phyloP scores from a whole-genome alignment of 1,284 basidiomycete genomes.

The Ganoderma sp. region DNA sequence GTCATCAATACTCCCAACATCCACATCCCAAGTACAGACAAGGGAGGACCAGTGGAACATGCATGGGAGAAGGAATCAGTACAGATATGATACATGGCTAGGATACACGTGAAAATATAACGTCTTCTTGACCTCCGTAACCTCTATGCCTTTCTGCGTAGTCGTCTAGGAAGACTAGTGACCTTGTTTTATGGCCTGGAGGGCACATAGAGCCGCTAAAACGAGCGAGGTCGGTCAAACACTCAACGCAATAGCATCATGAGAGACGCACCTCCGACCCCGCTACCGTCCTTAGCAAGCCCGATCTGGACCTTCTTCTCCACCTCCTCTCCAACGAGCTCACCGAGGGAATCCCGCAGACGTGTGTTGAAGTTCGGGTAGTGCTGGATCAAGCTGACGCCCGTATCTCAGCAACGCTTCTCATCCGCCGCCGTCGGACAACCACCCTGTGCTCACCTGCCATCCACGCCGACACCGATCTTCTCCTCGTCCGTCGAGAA shows the following conservation, averaged over 20 bases:
- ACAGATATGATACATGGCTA: constrained; percentile 29
- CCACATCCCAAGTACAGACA: not conserved
- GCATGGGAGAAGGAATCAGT: not conserved
- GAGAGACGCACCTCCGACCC: constrained; percentile 82
- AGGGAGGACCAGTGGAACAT: not conserved
- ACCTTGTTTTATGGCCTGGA: constrained; percentile 65
- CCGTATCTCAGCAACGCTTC: constrained; percentile 11
- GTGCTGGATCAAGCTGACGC: constrained; percentile 81
- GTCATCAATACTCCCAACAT: not conserved
- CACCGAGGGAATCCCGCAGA: constrained; percentile 76
- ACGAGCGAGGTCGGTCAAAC: not conserved
- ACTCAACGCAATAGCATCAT: not conserved
- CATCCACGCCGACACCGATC: constrained; percentile 87
- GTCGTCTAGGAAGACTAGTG: constrained; percentile 24
- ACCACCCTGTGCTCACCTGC: constrained; percentile 59
- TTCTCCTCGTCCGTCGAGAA: constrained; percentile 51
- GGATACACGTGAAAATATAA: constrained; percentile 26
- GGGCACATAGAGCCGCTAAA: constrained; percentile 77
- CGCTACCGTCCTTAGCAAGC: constrained; percentile 96
- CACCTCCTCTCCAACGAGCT: constrained; percentile 79
- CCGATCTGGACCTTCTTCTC: constrained; percentile 86
- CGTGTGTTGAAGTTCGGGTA: constrained; percentile 85
- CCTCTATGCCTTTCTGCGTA: not conserved
- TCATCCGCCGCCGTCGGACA: not conserved
- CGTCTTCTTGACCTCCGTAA: constrained; percentile 17